A percentile compares a stretch with the other conserved stretches of the same genome.
These are phyloP conservation scores for Elsinoe ampelina DNA, from an alignment of 2,329 filamentous ascomycete species.

Conservation along the genomic window DNA sequence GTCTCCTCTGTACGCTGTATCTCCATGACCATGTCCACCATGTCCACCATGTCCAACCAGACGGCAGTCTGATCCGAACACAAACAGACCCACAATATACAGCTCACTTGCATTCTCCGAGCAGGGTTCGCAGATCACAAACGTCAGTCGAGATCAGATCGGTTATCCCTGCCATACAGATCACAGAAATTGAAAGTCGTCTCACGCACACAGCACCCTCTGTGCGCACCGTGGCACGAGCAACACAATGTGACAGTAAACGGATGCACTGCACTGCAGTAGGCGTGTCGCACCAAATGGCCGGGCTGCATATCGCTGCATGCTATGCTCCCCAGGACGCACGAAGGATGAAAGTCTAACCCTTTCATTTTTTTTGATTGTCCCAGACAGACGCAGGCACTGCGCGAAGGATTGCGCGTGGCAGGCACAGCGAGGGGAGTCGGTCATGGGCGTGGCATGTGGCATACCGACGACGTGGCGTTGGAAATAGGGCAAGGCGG, in stretches of 20 bases:
- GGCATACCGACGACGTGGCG: not conserved
- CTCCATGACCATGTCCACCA: too few relatives aligned
- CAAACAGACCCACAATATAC: not conserved
- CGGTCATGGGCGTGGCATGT: not conserved
- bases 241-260: not conserved
- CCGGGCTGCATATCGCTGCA: not conserved
- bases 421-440: not conserved
- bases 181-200: not conserved
- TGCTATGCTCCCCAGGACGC: not conserved
- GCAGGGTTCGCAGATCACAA: not conserved
- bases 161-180: not conserved
- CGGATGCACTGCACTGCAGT: not conserved
- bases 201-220: not conserved
- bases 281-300: not conserved
- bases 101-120: not conserved
- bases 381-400: not conserved
- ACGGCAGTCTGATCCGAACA: not conserved
- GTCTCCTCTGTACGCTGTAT: too few relatives aligned
- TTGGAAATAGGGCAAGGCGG: not conserved
- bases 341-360: not conserved
- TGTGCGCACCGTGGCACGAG: not conserved
- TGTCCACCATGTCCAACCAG: too few relatives aligned
- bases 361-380: not conserved
- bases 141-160: not conserved
- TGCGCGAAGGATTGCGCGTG: not conserved